A percentile compares a stretch with the other conserved stretches of the same genome.
These are phyloP conservation scores for Adiantum capillusveneris DNA, from an alignment of 75 land plant genomes.

Conservation along the genomic window DNA sequence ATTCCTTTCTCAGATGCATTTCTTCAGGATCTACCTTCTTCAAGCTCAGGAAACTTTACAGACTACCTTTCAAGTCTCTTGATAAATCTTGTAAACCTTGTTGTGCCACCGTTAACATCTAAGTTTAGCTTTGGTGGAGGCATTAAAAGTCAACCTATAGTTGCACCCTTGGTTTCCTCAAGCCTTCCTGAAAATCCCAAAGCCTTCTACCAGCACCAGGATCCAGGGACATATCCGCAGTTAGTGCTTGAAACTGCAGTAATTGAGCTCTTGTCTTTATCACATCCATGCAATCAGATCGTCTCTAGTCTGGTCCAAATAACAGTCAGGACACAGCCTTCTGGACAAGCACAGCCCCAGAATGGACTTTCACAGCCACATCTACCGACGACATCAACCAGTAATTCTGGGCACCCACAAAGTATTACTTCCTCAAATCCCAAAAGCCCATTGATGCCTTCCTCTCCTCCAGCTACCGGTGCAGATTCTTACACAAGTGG, in stretches of 20 bases:
- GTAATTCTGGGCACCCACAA: background rate
- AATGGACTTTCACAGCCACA: slow-evolving; percentile 23
- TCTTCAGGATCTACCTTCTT: slow-evolving; percentile 47
- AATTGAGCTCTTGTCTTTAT: slow-evolving; percentile 90
- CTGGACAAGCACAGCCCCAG: slow-evolving; percentile 46
- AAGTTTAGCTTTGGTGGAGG: slow-evolving; percentile 29
- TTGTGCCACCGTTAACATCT: slow-evolving; percentile 63
- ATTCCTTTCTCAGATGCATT: slow-evolving; percentile 94
- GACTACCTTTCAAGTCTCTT: slow-evolving; percentile 84
- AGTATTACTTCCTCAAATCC: slow-evolving; percentile 13
- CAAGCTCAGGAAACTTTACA: slow-evolving; percentile 43
- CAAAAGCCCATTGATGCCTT: slow-evolving; percentile 47
- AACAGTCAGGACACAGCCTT: slow-evolving; percentile 66
- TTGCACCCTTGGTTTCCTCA: slow-evolving; percentile 37
- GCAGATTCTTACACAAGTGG: slow-evolving; percentile 52
- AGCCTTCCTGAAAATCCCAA: slow-evolving; percentile 63
- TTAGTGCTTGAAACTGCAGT: slow-evolving; percentile 93
- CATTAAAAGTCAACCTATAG: slow-evolving; percentile 33
- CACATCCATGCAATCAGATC: slow-evolving; percentile 54
- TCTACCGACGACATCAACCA: background rate
- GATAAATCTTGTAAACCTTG: slow-evolving; percentile 77
- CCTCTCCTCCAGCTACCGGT: slow-evolving; percentile 73
- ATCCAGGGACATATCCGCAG: slow-evolving; percentile 90
- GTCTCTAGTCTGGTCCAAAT: slow-evolving; percentile 80
- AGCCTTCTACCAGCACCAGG: slow-evolving; percentile 91